These are phyloP conservation scores for Fusarium brevicatenulatum DNA, from an alignment of 2,329 filamentous ascomycete genomes.

Conservation along the genomic window DNA sequence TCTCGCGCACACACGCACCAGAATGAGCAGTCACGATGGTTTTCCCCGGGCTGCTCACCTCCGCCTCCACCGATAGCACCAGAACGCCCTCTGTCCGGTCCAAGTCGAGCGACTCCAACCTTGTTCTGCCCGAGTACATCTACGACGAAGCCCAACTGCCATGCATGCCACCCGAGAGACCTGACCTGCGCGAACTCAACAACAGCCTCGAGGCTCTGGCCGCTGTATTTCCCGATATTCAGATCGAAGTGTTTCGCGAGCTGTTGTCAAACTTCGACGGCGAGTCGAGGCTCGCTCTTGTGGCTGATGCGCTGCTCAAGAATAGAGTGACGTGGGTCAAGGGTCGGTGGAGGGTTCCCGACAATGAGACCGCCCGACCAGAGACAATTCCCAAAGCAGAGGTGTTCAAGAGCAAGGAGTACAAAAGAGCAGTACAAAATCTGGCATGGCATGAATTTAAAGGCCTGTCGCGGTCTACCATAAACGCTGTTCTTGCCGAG, in stretches of 20 bases:
- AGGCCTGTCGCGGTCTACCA: conserved; percentile 75
- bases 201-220: conserved; percentile 73
- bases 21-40: conserved; percentile 59
- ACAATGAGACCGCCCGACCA: conserved; percentile 48
- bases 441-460: conserved; percentile 80
- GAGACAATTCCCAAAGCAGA: conserved; percentile 66
- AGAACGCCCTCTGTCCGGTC: conserved; percentile 48
- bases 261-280: conserved; percentile 80
- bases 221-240: conserved; percentile 81
- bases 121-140: conserved; percentile 59
- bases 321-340: conserved; percentile 76
- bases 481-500: conserved; percentile 82
- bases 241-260: conserved; percentile 83
- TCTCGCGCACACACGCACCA: conserved; percentile 27
- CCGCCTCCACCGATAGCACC: conserved; percentile 54
- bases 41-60: conserved; percentile 59
- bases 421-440: conserved; percentile 74
- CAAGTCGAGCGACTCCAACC: conserved; percentile 46
- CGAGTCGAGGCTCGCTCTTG: conserved; percentile 79
- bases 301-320: conserved; percentile 81
- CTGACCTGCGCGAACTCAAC: conserved; percentile 76
- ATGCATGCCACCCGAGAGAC: conserved; percentile 60
- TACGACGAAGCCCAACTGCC: conserved; percentile 65
- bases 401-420: conserved; percentile 72
- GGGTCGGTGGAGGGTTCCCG: conserved; percentile 68